Conservation (phyloP, 2,329 filamentous ascomycete genomes). For the Trichoderma cornu-damae region DNA sequence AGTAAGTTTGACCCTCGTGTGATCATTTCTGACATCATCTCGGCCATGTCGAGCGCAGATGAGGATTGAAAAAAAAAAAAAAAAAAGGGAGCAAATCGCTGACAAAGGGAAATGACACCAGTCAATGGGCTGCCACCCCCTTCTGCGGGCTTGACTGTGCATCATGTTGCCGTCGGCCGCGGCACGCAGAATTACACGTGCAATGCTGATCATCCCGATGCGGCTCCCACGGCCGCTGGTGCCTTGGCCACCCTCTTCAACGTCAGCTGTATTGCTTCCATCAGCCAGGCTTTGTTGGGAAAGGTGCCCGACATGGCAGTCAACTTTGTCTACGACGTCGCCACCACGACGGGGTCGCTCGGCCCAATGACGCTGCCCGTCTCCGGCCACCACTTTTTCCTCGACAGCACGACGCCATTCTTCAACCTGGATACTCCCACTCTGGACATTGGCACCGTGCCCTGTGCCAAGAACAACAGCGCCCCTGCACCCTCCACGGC, state of each 20-base stretch:
- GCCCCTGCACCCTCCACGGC: constrained; percentile 59
- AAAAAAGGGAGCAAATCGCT: not conserved
- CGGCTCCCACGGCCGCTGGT: constrained; percentile 60
- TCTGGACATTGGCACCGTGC: constrained; percentile 52
- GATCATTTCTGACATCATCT: not conserved
- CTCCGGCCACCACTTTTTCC: constrained; percentile 79
- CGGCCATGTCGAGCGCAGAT: not conserved
- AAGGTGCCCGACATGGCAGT: constrained; percentile 64
- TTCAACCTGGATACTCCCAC: constrained; percentile 67
- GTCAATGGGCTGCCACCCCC: constrained; percentile 54
- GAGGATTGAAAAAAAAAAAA: not conserved
- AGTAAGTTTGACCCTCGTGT: constrained; percentile 35
- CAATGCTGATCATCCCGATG: constrained; percentile 52
- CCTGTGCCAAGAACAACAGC: constrained; percentile 57
- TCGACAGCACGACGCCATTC: constrained; percentile 62
- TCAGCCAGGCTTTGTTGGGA: constrained; percentile 61
- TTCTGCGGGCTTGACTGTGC: constrained; percentile 55
- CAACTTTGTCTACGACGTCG: constrained; percentile 48
- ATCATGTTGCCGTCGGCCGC: constrained; percentile 78
- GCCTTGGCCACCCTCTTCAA: constrained; percentile 85
- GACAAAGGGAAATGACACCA: not conserved
- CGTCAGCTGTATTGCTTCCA: constrained; percentile 70
- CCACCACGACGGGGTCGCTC: constrained; percentile 36
- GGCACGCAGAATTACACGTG: constrained; percentile 96
- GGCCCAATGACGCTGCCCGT: constrained; percentile 58